Conservation (phyloP, 148 eudicot species). For the Polygonum maritimum region DNA sequence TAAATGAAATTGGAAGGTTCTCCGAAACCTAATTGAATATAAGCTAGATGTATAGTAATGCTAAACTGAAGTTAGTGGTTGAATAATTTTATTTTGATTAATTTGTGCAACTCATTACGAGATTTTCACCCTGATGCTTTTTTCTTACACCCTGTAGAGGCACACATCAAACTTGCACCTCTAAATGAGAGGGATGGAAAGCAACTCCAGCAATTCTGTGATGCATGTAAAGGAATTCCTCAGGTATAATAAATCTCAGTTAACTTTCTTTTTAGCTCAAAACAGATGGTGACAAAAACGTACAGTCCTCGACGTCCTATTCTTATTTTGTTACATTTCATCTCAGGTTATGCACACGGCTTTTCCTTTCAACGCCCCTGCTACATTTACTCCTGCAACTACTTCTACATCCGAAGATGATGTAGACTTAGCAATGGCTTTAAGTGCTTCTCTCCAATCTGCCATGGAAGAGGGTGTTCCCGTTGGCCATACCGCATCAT, state of each 20-base stretch:
- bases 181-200: slow-evolving; percentile 31
- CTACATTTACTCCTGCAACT: slow-evolving; percentile 23
- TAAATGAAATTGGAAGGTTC: background rate
- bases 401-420: slow-evolving; percentile 32
- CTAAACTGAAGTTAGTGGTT: background rate
- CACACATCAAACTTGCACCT: slow-evolving; percentile 40
- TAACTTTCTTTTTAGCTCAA: background rate
- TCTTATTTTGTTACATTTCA: background rate
- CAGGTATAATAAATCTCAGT: slow-evolving; percentile 29
- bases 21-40: background rate
- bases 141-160: slow-evolving; percentile 20
- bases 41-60: background rate
- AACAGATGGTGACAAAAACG: background rate
- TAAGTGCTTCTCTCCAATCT: slow-evolving; percentile 44
- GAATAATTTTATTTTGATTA: background rate
- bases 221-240: slow-evolving; percentile 48
- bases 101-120: background rate
- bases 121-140: background rate
- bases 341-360: slow-evolving; percentile 40
- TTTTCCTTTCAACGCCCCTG: slow-evolving; percentile 33
- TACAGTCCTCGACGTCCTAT: no score
- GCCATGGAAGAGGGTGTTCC: slow-evolving; percentile 24
- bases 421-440: slow-evolving; percentile 35
- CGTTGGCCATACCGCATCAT: slow-evolving; percentile 4
- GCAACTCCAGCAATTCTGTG: slow-evolving; percentile 35